phyloP scores from a whole-genome alignment of 805 yeast species.

The Yamadazyma tumulicola region DNA sequence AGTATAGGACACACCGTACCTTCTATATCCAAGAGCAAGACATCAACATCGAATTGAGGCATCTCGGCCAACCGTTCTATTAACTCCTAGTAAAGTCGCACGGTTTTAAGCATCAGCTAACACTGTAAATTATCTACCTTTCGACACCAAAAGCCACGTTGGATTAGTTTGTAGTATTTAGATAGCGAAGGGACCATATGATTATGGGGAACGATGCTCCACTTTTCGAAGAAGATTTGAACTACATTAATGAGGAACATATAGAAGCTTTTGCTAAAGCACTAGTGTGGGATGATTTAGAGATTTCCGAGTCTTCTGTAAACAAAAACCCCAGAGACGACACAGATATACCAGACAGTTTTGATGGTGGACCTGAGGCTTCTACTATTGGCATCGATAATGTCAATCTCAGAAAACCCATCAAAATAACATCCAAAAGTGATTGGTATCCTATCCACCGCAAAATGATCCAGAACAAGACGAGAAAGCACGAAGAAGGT shows the following conservation, averaged over 20 bases:
- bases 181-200: too few relatives aligned
- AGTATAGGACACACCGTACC: slow-evolving; percentile 93
- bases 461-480: slow-evolving; percentile 1
- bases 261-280: slow-evolving; percentile 40
- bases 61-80: too few relatives aligned
- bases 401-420: slow-evolving; percentile 8
- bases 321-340: not conserved
- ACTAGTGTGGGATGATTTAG: slow-evolving; percentile 32
- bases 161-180: too few relatives aligned
- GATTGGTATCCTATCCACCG: slow-evolving; percentile 25
- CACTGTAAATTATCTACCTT: too few relatives aligned
- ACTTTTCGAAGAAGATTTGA: slow-evolving; percentile 14
- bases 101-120: too few relatives aligned
- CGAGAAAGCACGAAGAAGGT: slow-evolving; percentile 9
- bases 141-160: too few relatives aligned
- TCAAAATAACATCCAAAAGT: slow-evolving; percentile 21
- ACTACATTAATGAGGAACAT: slow-evolving; percentile 33
- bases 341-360: slow-evolving; percentile 1
- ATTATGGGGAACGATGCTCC: too few relatives aligned
- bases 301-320: slow-evolving; percentile 12
- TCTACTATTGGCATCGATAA: not conserved
- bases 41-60: too few relatives aligned
- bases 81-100: too few relatives aligned
- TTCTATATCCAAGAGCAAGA: slow-evolving; percentile 62
- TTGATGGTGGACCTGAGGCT: slow-evolving; percentile 1